phyloP scores from a whole-genome alignment of 1,284 basidiomycete species.

The Rhodotorula sp. region DNA sequence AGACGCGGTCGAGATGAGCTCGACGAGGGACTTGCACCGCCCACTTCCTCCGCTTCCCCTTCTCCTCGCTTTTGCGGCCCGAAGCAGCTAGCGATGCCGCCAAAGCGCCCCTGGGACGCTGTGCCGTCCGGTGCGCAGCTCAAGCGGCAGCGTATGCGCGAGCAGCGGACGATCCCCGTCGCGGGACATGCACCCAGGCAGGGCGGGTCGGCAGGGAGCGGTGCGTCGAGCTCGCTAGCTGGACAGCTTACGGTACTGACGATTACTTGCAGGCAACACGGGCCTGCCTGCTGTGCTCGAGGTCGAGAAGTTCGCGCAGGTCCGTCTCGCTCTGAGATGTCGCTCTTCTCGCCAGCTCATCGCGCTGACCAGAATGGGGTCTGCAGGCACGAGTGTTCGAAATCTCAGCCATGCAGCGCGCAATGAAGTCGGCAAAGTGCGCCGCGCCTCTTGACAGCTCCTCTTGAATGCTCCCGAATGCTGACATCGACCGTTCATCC shows the following conservation, averaged over 20 bases:
- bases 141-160: slow-evolving; percentile 44
- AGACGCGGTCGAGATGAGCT: too few relatives aligned
- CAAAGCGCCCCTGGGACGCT: slow-evolving; percentile 22
- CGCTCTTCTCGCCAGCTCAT: not conserved
- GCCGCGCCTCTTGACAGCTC: not conserved
- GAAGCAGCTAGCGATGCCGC: slow-evolving; percentile 13
- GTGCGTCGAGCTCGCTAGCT: not conserved
- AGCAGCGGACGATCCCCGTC: slow-evolving; percentile 34
- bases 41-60: too few relatives aligned
- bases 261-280: slow-evolving; percentile 14
- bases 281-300: slow-evolving; percentile 70
- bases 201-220: slow-evolving; percentile 20
- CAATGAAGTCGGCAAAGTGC: slow-evolving; percentile 76
- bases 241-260: not conserved
- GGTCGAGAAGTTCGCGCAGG: slow-evolving; percentile 83
- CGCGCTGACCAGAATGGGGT: not conserved
- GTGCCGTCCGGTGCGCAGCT: slow-evolving; percentile 52
- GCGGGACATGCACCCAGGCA: not conserved
- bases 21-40: too few relatives aligned
- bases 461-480: not conserved
- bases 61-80: too few relatives aligned
- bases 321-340: slow-evolving; percentile 47
- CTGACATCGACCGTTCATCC: not conserved
- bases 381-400: slow-evolving; percentile 77
- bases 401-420: slow-evolving; percentile 79